Evolutionary conservation across 2,329 filamentous ascomycete genomes (phyloP).

Genomic region (Calonectria pauciramosa): DNA sequence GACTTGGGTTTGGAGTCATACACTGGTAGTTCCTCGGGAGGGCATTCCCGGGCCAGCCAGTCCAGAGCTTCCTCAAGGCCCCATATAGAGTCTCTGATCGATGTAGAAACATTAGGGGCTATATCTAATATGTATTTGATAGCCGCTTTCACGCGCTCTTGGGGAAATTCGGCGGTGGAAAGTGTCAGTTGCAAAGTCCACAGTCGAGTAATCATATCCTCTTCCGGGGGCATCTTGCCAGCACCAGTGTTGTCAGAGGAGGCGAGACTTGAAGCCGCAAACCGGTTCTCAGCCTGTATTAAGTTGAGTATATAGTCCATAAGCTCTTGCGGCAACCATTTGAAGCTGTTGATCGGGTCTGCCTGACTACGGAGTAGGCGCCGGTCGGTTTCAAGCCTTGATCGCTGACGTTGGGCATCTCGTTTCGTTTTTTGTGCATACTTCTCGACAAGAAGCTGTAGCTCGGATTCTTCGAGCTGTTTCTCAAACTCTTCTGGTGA

Average conservation of each 20-base stretch:
- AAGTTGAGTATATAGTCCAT: conserved; percentile 83
- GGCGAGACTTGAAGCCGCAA: conserved; percentile 64
- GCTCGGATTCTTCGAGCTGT: conserved; percentile 89
- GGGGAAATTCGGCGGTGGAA: conserved; percentile 75
- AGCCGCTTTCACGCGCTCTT: conserved; percentile 72
- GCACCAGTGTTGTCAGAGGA: conserved; percentile 57
- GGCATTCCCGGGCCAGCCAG: conserved; percentile 87
- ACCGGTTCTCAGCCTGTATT: conserved; percentile 75
- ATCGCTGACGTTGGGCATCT: conserved; percentile 82
- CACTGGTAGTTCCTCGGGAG: conserved; percentile 76
- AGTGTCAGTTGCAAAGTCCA: conserved; percentile 89
- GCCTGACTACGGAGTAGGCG: conserved; percentile 85
- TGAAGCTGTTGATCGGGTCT: conserved; percentile 76
- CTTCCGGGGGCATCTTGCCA: conserved; percentile 75
- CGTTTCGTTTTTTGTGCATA: conserved; percentile 82
- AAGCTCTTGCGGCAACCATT: conserved; percentile 86
- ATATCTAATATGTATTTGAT: conserved; percentile 77
- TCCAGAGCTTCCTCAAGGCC: conserved; percentile 90
- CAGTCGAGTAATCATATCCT: conserved; percentile 82
- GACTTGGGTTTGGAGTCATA: conserved; percentile 68
- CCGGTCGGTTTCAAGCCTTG: conserved; percentile 86
- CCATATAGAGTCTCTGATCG: conserved; percentile 79
- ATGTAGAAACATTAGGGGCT: conserved; percentile 70
- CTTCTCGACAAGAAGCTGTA: conserved; percentile 90
- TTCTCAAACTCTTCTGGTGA: conserved; percentile 91